Evolutionary conservation across 441 rosid genomes (phyloP).

Genomic region (Populus trichocarpa): DNA sequence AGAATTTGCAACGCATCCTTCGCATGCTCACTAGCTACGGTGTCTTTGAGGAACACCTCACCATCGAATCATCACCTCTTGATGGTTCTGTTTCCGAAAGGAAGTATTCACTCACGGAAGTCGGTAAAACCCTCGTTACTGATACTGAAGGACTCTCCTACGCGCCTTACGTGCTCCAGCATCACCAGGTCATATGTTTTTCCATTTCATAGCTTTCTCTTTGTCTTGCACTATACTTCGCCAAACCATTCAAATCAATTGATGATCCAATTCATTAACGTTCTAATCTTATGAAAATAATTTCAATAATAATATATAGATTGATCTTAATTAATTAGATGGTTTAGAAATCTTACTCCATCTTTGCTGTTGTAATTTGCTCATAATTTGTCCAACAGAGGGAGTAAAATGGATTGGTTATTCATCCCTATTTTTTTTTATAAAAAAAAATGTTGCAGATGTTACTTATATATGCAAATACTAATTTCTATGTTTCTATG

Average conservation of each 20-base stretch:
- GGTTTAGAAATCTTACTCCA: not conserved
- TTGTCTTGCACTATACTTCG: no score
- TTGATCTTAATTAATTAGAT: not conserved
- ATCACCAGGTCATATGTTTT: constrained; percentile 57
- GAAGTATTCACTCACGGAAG: constrained; percentile 63
- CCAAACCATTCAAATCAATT: not conserved
- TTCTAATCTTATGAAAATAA: not conserved
- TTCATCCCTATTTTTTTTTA: no score
- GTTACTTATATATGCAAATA: no score
- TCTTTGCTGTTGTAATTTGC: not conserved
- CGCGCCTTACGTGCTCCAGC: constrained; percentile 82
- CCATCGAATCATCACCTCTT: constrained; percentile 9
- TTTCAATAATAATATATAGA: not conserved
- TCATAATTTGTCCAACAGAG: not conserved
- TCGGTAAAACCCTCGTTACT: constrained; percentile 76
- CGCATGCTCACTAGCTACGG: constrained; percentile 80
- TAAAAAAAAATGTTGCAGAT: no score
- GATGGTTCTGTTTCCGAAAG: constrained; percentile 16
- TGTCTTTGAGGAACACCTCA: constrained; percentile 61
- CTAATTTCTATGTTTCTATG: not conserved
- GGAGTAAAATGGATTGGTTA: not conserved
- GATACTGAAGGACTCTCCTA: constrained; percentile 66
- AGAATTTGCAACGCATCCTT: constrained; percentile 75
- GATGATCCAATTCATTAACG: not conserved
- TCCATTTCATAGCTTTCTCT: not conserved